These are phyloP conservation scores for Debaryomycetaceae sp. DNA, from an alignment of 1,139 yeast species.

Conservation along the genomic window DNA sequence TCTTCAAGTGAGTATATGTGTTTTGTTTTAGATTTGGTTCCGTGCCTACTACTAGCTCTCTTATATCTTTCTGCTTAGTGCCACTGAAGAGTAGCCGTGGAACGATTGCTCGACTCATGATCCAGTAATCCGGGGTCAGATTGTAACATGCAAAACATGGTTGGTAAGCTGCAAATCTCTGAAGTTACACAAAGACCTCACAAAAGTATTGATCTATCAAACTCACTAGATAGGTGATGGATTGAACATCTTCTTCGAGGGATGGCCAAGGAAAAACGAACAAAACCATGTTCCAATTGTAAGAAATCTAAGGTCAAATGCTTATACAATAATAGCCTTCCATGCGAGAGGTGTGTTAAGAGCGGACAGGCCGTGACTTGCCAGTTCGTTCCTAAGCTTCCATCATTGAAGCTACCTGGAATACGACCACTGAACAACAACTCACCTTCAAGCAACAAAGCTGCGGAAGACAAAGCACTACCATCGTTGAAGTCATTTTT, in stretches of 20 bases:
- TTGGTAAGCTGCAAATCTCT: background rate
- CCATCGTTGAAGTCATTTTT: constrained; percentile 14
- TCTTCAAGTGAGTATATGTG: constrained; percentile 6
- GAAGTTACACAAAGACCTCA: background rate
- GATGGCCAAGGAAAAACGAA: constrained; percentile 43
- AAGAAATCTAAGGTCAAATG: constrained; percentile 65
- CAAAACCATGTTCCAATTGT: constrained; percentile 64
- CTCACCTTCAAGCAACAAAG: constrained; percentile 1
- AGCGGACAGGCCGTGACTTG: constrained; percentile 47
- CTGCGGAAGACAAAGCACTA: constrained; percentile 8
- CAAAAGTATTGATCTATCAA: background rate
- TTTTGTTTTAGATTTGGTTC: background rate
- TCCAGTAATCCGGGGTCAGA: background rate
- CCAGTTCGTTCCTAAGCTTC: constrained; percentile 54
- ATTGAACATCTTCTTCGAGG: background rate
- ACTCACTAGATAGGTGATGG: background rate
- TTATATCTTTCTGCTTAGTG: no score
- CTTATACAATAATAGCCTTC: constrained; percentile 41
- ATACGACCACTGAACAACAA: constrained; percentile 10
- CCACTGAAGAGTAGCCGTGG: no score
- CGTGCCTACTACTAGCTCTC: no score
- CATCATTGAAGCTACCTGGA: constrained; percentile 39
- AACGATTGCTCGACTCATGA: background rate
- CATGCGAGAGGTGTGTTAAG: constrained; percentile 58
- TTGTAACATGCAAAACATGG: background rate